phyloP scores from a whole-genome alignment of 805 yeast genomes.

The Saccharomycopsis amapae region DNA sequence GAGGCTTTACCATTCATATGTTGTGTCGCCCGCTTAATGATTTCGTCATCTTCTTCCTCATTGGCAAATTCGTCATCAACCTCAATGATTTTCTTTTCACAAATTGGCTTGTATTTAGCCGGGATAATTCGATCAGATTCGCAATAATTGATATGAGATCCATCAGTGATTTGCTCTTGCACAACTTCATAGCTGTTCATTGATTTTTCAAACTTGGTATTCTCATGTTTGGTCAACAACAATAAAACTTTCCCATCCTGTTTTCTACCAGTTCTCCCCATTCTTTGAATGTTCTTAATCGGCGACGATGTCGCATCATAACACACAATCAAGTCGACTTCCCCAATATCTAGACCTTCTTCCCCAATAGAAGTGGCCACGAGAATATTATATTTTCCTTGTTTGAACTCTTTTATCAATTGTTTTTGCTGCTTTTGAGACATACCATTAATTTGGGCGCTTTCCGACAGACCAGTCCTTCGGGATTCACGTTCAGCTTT shows the following conservation, averaged over 20 bases:
- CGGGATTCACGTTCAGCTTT: constrained; percentile 32
- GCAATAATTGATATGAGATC: constrained; percentile 36
- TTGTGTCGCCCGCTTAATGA: constrained; percentile 60
- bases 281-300: constrained; percentile 85
- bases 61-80: constrained; percentile 64
- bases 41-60: constrained; percentile 54
- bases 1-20: constrained; percentile 42
- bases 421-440: constrained; percentile 81
- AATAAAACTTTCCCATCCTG: constrained; percentile 78
- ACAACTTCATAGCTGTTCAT: constrained; percentile 76
- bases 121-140: constrained; percentile 69
- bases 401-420: constrained; percentile 63
- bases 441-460: constrained; percentile 81
- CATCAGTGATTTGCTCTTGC: constrained; percentile 58
- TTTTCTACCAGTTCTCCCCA: constrained; percentile 98
- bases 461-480: constrained; percentile 59
- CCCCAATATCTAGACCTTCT: constrained; percentile 97
- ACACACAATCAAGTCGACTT: constrained; percentile 89
- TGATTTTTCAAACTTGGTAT: constrained; percentile 71
- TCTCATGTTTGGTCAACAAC: constrained; percentile 71
- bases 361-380: constrained; percentile 98
- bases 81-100: constrained; percentile 49
- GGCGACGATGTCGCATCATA: constrained; percentile 93
- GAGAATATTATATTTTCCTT: constrained; percentile 66
- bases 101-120: constrained; percentile 41